A percentile compares a stretch with the other conserved stretches of the same genome.
Evolutionary conservation across 495 filamentous ascomycete genomes (phyloP).

Genomic region (Hypoxylon trugodes): DNA sequence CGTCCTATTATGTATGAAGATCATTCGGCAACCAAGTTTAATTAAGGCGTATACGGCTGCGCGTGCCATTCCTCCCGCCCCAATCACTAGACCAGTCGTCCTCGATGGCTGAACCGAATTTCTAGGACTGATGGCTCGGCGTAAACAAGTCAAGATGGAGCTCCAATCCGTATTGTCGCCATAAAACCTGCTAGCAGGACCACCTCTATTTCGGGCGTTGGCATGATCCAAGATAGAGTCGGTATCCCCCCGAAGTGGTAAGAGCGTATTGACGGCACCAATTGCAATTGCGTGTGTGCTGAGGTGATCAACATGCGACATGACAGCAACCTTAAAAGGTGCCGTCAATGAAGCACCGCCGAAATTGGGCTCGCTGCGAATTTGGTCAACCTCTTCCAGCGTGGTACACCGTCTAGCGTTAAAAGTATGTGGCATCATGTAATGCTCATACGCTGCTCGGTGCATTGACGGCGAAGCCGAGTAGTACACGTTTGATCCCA

Average conservation of each 20-base stretch:
- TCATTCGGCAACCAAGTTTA: slow-evolving; percentile 77
- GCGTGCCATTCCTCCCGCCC: slow-evolving; percentile 83
- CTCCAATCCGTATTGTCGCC: slow-evolving; percentile 91
- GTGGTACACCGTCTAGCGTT: slow-evolving; percentile 69
- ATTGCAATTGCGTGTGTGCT: slow-evolving; percentile 81
- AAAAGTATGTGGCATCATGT: slow-evolving; percentile 77
- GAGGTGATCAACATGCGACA: slow-evolving; percentile 70
- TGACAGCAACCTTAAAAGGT: slow-evolving; percentile 79
- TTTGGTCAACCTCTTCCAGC: slow-evolving; percentile 68
- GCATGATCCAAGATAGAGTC: slow-evolving; percentile 70
- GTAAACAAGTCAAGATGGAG: slow-evolving; percentile 71
- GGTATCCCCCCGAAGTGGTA: slow-evolving; percentile 71
- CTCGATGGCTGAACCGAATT: slow-evolving; percentile 74
- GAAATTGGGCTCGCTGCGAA: slow-evolving; percentile 71
- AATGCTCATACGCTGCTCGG: slow-evolving; percentile 74
- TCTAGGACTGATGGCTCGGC: slow-evolving; percentile 77
- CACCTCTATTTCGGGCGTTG: slow-evolving; percentile 71
- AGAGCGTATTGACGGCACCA: slow-evolving; percentile 83
- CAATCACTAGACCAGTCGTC: slow-evolving; percentile 76
- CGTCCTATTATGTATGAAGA: slow-evolving; percentile 83
- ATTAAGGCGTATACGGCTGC: slow-evolving; percentile 83
- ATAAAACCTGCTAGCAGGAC: slow-evolving; percentile 72
- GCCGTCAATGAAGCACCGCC: slow-evolving; percentile 77
- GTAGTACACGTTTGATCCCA: slow-evolving; percentile 77
- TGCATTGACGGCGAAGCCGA: slow-evolving; percentile 84